phyloP scores from a whole-genome alignment of 345 rosid species.

The Brassica cretica region DNA sequence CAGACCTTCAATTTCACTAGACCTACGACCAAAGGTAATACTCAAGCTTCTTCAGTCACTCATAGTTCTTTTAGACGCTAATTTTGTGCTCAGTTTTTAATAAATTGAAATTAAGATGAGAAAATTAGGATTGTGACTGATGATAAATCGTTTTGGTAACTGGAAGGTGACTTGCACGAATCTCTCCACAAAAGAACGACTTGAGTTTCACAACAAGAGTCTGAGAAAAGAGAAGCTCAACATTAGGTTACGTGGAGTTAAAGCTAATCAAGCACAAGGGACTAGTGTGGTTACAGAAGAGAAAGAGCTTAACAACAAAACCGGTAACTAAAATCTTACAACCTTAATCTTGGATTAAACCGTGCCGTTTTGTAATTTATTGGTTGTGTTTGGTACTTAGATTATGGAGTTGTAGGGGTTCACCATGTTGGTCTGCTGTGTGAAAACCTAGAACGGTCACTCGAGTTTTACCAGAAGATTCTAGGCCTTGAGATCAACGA shows the following conservation, averaged over 20 bases:
- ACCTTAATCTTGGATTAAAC: not conserved
- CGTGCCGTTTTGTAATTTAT: not conserved
- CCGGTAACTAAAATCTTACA: constrained; percentile 41
- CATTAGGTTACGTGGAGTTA: constrained; percentile 34
- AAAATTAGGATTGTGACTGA: not conserved
- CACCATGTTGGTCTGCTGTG: constrained; percentile 94
- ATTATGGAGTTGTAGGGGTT: constrained; percentile 77
- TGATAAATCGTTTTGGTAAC: constrained; percentile 6
- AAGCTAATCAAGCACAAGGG: constrained; percentile 51
- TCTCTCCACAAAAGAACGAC: constrained; percentile 27
- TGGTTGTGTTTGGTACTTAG: constrained; percentile 36
- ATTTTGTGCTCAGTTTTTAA: not conserved
- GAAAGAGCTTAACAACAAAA: constrained; percentile 49
- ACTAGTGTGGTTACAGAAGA: constrained; percentile 39
- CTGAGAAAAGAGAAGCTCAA: constrained; percentile 35
- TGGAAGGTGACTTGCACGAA: constrained; percentile 30
- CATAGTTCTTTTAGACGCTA: not conserved
- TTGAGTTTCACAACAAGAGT: constrained; percentile 31
- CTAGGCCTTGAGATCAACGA: constrained; percentile 88
- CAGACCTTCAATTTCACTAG: constrained; percentile 44
- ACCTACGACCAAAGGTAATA: constrained; percentile 54
- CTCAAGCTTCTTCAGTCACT: not conserved
- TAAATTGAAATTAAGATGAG: not conserved
- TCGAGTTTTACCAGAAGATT: constrained; percentile 78
- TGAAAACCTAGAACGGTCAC: constrained; percentile 79